Conservation (phyloP, 1,284 basidiomycete species). For the Heterobasidion parviporum region DNA sequence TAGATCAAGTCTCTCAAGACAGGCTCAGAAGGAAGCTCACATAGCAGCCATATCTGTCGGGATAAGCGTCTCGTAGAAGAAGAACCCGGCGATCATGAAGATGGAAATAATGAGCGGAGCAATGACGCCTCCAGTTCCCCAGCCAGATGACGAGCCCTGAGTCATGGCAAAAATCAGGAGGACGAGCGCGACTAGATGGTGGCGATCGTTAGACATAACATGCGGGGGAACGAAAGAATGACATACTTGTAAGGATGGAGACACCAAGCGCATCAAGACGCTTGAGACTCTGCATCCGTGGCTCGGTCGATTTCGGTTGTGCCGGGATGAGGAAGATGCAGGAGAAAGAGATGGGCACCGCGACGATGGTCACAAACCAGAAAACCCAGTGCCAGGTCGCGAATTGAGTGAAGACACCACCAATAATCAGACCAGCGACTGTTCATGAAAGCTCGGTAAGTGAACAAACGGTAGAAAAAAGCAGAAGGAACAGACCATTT, state of each 20-base stretch:
- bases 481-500: conserved; percentile 25
- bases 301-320: conserved; percentile 1
- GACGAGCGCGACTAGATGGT: conserved; percentile 12
- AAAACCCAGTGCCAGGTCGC: conserved; percentile 27
- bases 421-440: conserved; percentile 23
- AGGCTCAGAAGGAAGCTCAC: conserved; percentile 11
- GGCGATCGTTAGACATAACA: background rate
- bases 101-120: conserved; percentile 19
- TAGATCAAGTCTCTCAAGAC: background rate
- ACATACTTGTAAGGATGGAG: conserved; percentile 27
- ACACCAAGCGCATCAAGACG: conserved; percentile 31
- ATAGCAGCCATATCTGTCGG: conserved; percentile 9
- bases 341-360: conserved; percentile 17
- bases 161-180: conserved; percentile 23
- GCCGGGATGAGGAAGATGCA: conserved; percentile 23
- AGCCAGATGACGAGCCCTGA: conserved; percentile 15
- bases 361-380: conserved; percentile 28
- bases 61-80: conserved; percentile 9
- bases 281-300: conserved; percentile 4
- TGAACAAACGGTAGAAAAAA: background rate
- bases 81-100: conserved; percentile 15
- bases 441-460: background rate
- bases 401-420: conserved; percentile 23
- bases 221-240: too few species aligned
- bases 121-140: conserved; percentile 17